Conservation (phyloP, 2,329 filamentous ascomycete species). For the Lizonia empirigonia region DNA sequence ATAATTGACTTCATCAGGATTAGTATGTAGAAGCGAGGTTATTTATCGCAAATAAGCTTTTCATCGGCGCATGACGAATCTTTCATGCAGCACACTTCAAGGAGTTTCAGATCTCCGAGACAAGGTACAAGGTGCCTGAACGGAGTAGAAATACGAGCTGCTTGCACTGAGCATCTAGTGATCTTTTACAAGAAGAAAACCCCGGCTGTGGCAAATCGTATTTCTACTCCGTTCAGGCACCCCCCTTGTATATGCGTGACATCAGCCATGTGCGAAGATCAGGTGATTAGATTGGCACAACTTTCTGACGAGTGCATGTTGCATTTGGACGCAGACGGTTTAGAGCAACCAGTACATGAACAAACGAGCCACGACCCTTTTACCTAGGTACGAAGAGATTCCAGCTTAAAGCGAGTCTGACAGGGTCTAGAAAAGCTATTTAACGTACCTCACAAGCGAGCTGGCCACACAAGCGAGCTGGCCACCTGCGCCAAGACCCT, state of each 20-base stretch:
- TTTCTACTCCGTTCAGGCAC: constrained; percentile 24
- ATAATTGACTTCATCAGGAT: constrained; percentile 47
- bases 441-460: too few species aligned
- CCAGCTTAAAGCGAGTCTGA: neutral
- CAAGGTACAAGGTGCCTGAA: too few species aligned
- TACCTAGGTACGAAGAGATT: neutral
- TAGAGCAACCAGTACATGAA: constrained; percentile 18
- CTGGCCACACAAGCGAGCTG: too few species aligned
- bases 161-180: too few species aligned
- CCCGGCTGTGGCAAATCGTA: too few species aligned
- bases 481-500: too few species aligned
- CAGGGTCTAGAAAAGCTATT: neutral
- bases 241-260: constrained; percentile 26
- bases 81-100: too few species aligned
- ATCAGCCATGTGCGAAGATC: constrained; percentile 34
- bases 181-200: too few species aligned
- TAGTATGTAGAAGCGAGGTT: constrained; percentile 55
- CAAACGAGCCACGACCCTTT: neutral
- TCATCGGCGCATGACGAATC: too few species aligned
- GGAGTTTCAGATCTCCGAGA: too few species aligned
- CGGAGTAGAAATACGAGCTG: too few species aligned
- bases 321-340: constrained; percentile 19
- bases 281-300: constrained; percentile 28
- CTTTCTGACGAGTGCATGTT: constrained; percentile 27
- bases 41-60: too few species aligned